phyloP scores from a whole-genome alignment of 2,329 filamentous ascomycete species.

The Alternaria ventricosa region DNA sequence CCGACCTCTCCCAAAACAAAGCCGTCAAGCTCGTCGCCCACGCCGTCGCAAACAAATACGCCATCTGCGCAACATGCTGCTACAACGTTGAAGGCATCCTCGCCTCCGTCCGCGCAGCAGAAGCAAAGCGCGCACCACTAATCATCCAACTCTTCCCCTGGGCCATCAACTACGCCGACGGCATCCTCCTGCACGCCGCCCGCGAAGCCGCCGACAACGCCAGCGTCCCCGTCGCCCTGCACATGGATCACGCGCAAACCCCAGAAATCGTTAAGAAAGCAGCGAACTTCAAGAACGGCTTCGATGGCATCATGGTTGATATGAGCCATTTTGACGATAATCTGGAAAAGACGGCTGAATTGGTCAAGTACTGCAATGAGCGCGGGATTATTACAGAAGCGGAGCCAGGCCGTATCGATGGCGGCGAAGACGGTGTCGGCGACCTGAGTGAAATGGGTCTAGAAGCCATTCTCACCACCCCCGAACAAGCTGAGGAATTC shows the following conservation, averaged over 20 bases:
- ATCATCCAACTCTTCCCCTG: slow-evolving; percentile 79
- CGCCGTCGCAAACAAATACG: slow-evolving; percentile 63
- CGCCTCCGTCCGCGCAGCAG: slow-evolving; percentile 71
- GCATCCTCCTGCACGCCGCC: slow-evolving; percentile 54
- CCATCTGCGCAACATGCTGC: slow-evolving; percentile 66
- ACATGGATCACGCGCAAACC: slow-evolving; percentile 71
- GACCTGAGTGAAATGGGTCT: slow-evolving; percentile 65
- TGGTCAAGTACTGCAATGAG: slow-evolving; percentile 68
- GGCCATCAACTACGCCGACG: slow-evolving; percentile 70
- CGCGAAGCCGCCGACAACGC: slow-evolving; percentile 51
- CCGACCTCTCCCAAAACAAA: slow-evolving; percentile 55
- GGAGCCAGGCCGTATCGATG: slow-evolving; percentile 74
- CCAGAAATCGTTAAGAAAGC: slow-evolving; percentile 67
- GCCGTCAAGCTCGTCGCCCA: slow-evolving; percentile 60
- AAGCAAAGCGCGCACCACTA: slow-evolving; percentile 69
- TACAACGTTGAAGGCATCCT: slow-evolving; percentile 77
- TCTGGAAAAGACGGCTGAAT: slow-evolving; percentile 66
- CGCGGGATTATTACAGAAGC: slow-evolving; percentile 73
- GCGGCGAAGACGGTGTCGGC: slow-evolving; percentile 75
- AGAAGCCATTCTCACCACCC: slow-evolving; percentile 69
- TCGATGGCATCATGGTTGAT: slow-evolving; percentile 61
- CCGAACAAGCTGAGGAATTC: slow-evolving; percentile 73
- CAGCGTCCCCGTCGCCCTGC: slow-evolving; percentile 65
- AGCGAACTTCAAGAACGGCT: slow-evolving; percentile 54
- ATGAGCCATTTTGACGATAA: slow-evolving; percentile 78